Evolutionary conservation across 106 monocot species (phyloP).

Genomic region (Dendrobium officinale): DNA sequence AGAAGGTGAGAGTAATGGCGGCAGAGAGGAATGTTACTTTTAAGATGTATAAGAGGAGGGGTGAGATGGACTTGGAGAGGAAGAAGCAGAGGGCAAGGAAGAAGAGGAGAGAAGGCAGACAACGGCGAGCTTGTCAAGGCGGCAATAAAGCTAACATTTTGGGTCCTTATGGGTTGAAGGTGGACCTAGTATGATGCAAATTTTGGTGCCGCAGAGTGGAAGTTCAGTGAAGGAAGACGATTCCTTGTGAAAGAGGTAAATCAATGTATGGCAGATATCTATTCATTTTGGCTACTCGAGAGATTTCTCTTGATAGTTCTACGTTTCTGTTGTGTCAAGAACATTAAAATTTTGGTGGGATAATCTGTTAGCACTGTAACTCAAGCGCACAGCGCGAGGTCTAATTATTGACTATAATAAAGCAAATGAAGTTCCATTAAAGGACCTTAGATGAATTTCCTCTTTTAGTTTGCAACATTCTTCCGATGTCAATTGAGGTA

Average conservation of each 20-base stretch:
- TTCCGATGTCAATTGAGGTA: too few species aligned
- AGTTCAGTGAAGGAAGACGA: too few species aligned
- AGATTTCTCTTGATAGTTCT: too few species aligned
- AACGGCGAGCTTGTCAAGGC: too few species aligned
- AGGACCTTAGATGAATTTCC: too few species aligned
- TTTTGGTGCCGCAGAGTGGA: not conserved
- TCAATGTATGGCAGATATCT: not conserved
- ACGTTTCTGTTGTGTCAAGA: too few species aligned
- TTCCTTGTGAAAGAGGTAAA: not conserved
- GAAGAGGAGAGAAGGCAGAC: slow-evolving; percentile 9
- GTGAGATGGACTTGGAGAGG: slow-evolving; percentile 56
- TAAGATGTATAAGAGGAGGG: slow-evolving; percentile 92
- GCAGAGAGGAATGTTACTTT: slow-evolving; percentile 75
- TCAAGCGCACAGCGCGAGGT: too few species aligned
- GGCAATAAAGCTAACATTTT: not conserved
- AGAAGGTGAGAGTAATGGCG: slow-evolving; percentile 89
- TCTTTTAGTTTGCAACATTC: too few species aligned
- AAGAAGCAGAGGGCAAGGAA: slow-evolving; percentile 39
- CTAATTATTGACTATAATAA: too few species aligned
- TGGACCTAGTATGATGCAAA: not conserved
- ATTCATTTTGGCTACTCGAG: not conserved
- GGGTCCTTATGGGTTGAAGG: not conserved
- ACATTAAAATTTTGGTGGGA: too few species aligned
- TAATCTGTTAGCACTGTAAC: too few species aligned
- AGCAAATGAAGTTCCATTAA: too few species aligned